A percentile compares a stretch with the other conserved stretches of the same genome.
These are phyloP conservation scores for Mucor irregularis DNA, from an alignment of 371 early-diverging fungal species.

Conservation along the genomic window DNA sequence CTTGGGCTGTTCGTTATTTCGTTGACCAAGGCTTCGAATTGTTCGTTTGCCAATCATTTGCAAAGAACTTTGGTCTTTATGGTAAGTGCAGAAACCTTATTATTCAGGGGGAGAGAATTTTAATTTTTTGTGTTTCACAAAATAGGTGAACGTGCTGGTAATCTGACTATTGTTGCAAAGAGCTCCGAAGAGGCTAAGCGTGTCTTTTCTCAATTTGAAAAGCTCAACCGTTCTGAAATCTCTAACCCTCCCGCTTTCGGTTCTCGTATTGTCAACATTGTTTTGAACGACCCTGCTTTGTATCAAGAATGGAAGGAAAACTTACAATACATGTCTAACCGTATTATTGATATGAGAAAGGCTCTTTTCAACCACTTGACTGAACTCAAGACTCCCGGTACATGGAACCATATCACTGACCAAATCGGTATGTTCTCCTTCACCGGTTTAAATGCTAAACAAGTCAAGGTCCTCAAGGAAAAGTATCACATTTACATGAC, in stretches of 20 bases:
- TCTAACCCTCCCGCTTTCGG: slow-evolving; percentile 92
- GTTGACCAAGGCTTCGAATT: slow-evolving; percentile 88
- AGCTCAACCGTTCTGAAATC: slow-evolving; percentile 79
- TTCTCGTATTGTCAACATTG: slow-evolving; percentile 81
- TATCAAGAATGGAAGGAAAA: slow-evolving; percentile 84
- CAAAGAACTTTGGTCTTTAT: slow-evolving; percentile 98
- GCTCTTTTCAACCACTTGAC: slow-evolving; percentile 64
- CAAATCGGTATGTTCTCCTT: slow-evolving; percentile 98
- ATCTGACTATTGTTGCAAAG: slow-evolving; percentile 74
- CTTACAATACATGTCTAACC: slow-evolving; percentile 81
- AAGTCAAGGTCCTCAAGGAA: slow-evolving; percentile 76
- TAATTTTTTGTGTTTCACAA: background rate
- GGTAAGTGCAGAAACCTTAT: no score
- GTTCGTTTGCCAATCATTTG: slow-evolving; percentile 88
- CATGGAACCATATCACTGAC: slow-evolving; percentile 91
- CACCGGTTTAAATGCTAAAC: slow-evolving; percentile 78
- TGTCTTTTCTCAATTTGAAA: slow-evolving; percentile 84
- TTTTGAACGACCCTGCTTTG: slow-evolving; percentile 78
- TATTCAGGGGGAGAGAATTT: background rate
- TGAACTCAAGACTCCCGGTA: slow-evolving; percentile 83
- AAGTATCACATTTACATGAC: slow-evolving; percentile 93
- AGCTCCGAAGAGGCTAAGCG: slow-evolving; percentile 48
- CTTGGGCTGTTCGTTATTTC: slow-evolving; percentile 90
- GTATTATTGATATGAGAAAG: slow-evolving; percentile 88
- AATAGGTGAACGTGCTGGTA: slow-evolving; percentile 86